Evolutionary conservation across 2,329 filamentous ascomycete species (phyloP), one percentile per base, ranked within the genome.

Genomic region (Alternaria novae-zelandiae): DNA sequence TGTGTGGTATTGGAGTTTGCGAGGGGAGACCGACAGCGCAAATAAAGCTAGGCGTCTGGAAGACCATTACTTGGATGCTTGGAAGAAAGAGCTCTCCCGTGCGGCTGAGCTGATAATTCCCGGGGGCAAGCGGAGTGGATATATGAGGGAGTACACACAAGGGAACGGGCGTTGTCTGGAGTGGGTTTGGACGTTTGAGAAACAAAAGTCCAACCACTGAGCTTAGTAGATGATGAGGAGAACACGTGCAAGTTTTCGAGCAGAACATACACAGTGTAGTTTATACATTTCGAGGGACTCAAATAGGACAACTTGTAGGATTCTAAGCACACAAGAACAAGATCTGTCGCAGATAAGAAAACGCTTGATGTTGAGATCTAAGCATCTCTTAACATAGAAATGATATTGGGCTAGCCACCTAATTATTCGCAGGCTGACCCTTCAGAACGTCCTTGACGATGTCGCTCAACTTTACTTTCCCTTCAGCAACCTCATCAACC

Each of bases 131-230:
- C 26, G 17, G 6, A 30, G 6, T 20, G 47, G 47, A 20, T 50
- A 50, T 21, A 50, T 50, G 47, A 50, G 17, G 25, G 46, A 50
- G 25, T 28, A 11, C 5, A 28, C 46, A 10, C 6, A 25, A 12
- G 46, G 26, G 12, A 13, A 30, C 28, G 28, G 6, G 10, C 25
- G 47, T 26, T 17, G 28, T 17, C 17, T 50, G n/a, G 25, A n/a
- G 25, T 50, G 47, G 47, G 47, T 26, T 17, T 50, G 47, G 47
- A 20, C 17, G 9, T 50, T 50, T 5, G 47, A 50, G 47, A 50
- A 50, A 17, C 47, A 6, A 17, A 20, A n/a, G 26, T 28, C 12
- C 7, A 12, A 5, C 17, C 25, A 12, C 3, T 17, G n/a, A 17
- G 25, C 12, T 30, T 13, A 10, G 2, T 17, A 10, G 17, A 30